Evolutionary conservation across 441 rosid genomes (phyloP), one percentile per base, ranked within the genome.

Genomic region (Brassica hybrid): DNA sequence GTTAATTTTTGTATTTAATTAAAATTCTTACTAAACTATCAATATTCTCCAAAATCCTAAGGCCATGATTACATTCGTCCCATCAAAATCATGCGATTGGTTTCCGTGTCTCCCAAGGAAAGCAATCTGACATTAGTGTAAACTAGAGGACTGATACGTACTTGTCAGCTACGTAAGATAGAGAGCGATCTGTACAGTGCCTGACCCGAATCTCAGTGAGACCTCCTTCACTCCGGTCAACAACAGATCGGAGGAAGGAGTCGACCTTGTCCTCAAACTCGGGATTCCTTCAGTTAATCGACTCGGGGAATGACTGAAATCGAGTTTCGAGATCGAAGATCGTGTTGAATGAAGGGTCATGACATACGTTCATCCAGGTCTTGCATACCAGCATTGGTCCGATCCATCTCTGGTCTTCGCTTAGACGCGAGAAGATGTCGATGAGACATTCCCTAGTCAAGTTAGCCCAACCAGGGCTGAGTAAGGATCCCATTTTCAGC

Each of bases 381-480:
- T 85, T 89, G 91, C 97, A 88, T 11, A 81, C 93, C 17, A 90
- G 48, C 88, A 89, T 79, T 19, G 97, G 84, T 18, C 97, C 96
- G 3, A 41, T 86, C 89, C 92, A 91, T 74, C 91, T 86, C 23
- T 90, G 81, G 45, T 84, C 87, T 17, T 79, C 12, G 63, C 84
- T 80, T 77, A 94, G 93, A 19, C 93, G 87, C 2, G 91, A 81
- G 85, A 91, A 77, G 89, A 91, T 82, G 85, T 84, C 87, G 74
- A 83, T 17, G 65, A 91, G 84, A 84, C 92, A 88, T 82, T 86
- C 97, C 16, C 76, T 82, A 67, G 94, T 90, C 67, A 91, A 41
- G 64, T 89, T 92, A 71, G 87, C 81, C 98, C 96, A 94, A 62
- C 83, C 81, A 67, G 77, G 7, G 56, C 43, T 16, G 65, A 63